Evolutionary conservation across 1,139 yeast genomes (phyloP).

Genomic region (Wickerhamiella pararugosa): DNA sequence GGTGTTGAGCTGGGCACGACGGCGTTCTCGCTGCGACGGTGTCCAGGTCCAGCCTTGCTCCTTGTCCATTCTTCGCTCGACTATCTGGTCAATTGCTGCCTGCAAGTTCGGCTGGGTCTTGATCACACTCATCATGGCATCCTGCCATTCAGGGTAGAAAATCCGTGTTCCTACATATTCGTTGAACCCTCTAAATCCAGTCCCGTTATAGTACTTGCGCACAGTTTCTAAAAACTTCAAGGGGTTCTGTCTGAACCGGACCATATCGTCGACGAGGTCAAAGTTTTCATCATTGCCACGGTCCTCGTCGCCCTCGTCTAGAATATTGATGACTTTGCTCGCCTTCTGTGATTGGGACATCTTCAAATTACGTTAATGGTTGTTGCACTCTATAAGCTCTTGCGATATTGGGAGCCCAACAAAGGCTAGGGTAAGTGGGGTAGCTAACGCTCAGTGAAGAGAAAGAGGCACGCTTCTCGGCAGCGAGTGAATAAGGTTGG

Average conservation of each 20-base stretch:
- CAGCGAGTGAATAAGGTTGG: too few species aligned
- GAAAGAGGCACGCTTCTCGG: too few species aligned
- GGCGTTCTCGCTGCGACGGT: conserved; percentile 15
- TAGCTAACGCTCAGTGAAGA: too few species aligned
- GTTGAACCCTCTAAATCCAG: conserved; percentile 27
- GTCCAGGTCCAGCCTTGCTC: conserved; percentile 18
- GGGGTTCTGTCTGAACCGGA: conserved; percentile 26
- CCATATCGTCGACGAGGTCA: conserved; percentile 16
- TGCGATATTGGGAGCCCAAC: too few species aligned
- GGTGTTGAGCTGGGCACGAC: conserved; percentile 18
- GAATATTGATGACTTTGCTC: conserved; percentile 5
- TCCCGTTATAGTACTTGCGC: conserved; percentile 23
- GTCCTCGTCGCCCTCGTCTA: conserved; percentile 4
- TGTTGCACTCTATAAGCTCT: too few species aligned
- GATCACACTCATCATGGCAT: conserved; percentile 20
- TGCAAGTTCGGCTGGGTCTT: conserved; percentile 21
- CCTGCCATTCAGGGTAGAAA: conserved; percentile 24
- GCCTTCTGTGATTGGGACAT: not conserved
- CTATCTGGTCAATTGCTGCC: conserved; percentile 21
- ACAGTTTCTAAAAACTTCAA: conserved; percentile 21
- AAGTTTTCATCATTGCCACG: not conserved
- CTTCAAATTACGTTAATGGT: too few species aligned
- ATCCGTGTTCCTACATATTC: conserved; percentile 26
- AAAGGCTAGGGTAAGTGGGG: too few species aligned
- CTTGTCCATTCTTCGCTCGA: conserved; percentile 20